Evolutionary conservation across 2,329 filamentous ascomycete genomes (phyloP).

Genomic region (Colletotrichum musicola): DNA sequence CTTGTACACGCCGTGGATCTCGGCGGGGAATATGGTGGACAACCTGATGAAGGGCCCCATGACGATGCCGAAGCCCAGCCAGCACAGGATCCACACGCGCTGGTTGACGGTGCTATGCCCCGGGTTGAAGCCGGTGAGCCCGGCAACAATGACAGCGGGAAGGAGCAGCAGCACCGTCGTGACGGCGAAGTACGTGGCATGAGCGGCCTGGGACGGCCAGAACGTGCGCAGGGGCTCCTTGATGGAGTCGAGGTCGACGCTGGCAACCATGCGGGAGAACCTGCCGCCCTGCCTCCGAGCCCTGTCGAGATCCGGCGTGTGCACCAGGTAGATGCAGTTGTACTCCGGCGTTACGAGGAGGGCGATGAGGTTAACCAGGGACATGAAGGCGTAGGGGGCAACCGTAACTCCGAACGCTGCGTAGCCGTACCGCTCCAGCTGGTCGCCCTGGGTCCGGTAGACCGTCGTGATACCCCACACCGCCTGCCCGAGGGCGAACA

Average conservation of each 20-base stretch:
- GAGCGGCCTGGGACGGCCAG: constrained; percentile 27
- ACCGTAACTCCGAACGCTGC: constrained; percentile 49
- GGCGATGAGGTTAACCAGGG: constrained; percentile 44
- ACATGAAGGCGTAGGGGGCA: constrained; percentile 48
- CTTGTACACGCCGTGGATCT: constrained; percentile 29
- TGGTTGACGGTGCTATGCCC: constrained; percentile 19
- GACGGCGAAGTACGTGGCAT: constrained; percentile 24
- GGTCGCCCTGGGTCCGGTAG: constrained; percentile 43
- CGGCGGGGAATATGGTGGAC: constrained; percentile 22
- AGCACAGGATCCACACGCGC: constrained; percentile 20
- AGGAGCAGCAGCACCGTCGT: constrained; percentile 19
- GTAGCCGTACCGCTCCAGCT: constrained; percentile 45
- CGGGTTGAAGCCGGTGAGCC: constrained; percentile 25
- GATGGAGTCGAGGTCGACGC: constrained; percentile 30
- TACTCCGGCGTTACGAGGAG: constrained; percentile 46
- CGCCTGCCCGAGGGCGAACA: constrained; percentile 42
- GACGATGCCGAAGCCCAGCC: constrained; percentile 25
- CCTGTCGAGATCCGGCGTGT: constrained; percentile 34
- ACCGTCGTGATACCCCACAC: constrained; percentile 41
- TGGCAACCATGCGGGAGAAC: constrained; percentile 32
- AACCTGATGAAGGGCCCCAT: constrained; percentile 30
- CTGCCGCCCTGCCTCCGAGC: constrained; percentile 24
- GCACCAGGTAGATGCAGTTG: constrained; percentile 44
- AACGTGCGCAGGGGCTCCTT: constrained; percentile 29
- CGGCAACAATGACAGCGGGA: constrained; percentile 14